Base-by-base conservation (phyloP, 306 rosid species). In the Pyrus pyrifolia region DNA sequence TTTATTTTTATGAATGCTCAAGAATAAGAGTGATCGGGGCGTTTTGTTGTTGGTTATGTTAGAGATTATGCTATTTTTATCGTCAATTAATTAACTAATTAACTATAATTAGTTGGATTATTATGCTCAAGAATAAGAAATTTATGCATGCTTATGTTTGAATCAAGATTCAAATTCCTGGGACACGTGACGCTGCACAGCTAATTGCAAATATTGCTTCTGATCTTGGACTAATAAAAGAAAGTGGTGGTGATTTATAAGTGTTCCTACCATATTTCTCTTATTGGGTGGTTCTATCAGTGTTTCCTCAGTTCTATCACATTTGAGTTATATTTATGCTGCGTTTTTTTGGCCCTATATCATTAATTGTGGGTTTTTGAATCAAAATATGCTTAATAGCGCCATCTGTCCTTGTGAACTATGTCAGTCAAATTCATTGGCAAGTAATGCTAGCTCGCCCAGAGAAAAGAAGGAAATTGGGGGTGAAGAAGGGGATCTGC, bases 351-450 rank as follows among this genome's bases (percentile, higher is more conserved):
- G 27, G 64, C 45, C 29, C 53, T 44, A 69, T 46, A 42, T 33
- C 40, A 27, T 51, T 45, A 27, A 59, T 61, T 60, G 61, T 45
- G 19, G 53, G 35, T 74, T 31, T 22, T 0, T 18, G 55, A 61
- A 73, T 57, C 44, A 35, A 18, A 40, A 66, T 78, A 64, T 61
- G 19, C 74, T 79, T 67, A 74, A 61, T 64, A 70, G 45, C 81
- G n/a, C 58, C 53, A 21, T 77, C 53, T 76, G 55, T 81, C 8
- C 64, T 59, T 81, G 27, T 78, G 63, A 55, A 70, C 68, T 57
- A 69, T 53, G 81, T 71, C 85, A 91, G 97, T 81, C 67, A 91
- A 57, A 87, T 89, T 81, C 92, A 96, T 72, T 94, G 98, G 98
- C 97, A 91, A 77, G 79, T 94, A 35, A 81, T 86, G 79, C 93